A percentile compares a stretch with the other conserved stretches of the same genome.
phyloP scores from a whole-genome alignment of 1,139 yeast genomes.

The Blastobotrys serpentis region DNA sequence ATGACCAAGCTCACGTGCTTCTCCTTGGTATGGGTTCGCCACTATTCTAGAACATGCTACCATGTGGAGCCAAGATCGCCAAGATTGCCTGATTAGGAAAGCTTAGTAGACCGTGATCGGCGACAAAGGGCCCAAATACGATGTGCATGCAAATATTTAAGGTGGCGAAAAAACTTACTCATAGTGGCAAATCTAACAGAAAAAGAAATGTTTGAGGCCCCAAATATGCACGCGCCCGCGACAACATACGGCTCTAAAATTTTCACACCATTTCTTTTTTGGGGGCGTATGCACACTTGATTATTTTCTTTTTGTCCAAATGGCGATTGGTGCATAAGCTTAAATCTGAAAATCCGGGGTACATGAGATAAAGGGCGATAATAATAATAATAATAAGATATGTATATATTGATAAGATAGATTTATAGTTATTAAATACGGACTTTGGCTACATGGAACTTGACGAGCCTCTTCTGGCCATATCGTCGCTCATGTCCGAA shows the following conservation, averaged over 20 bases:
- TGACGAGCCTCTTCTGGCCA: neutral
- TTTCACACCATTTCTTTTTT: no score
- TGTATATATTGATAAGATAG: no score
- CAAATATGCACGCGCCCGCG: neutral
- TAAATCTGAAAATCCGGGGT: neutral
- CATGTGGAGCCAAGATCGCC: neutral
- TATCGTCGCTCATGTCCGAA: neutral
- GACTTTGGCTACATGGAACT: neutral
- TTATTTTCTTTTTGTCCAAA: no score
- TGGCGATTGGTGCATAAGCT: neutral
- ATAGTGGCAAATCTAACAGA: no score
- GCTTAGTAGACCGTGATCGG: neutral
- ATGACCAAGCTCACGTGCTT: conserved; percentile 2
- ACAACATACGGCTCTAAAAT: no score
- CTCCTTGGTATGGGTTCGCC: neutral
- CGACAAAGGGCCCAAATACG: neutral
- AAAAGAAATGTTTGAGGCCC: no score
- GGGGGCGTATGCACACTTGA: no score
- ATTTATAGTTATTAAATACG: no score
- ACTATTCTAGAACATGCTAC: neutral
- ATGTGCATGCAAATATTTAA: neutral
- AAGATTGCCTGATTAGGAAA: neutral
- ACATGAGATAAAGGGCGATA: neutral
- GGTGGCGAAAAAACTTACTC: no score
- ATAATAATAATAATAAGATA: no score